Evolutionary conservation across 2,329 filamentous ascomycete species (phyloP).

Genomic region (Ophiostoma ulmi): DNA sequence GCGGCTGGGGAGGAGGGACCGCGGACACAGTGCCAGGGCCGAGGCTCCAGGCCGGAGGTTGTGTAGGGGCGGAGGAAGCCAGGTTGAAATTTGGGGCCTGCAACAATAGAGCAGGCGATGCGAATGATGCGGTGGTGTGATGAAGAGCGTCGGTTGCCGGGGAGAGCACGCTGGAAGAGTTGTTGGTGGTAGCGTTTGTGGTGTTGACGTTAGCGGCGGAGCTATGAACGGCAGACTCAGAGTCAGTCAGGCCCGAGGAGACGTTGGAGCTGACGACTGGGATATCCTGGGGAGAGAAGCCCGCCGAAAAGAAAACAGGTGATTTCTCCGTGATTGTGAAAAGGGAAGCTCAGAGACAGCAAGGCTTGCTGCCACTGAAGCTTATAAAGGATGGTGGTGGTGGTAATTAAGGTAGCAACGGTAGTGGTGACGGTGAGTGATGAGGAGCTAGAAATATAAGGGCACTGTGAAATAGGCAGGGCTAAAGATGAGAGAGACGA

Average conservation of each 20-base stretch:
- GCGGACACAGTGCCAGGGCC: conserved; percentile 23
- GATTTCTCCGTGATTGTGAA: conserved; percentile 25
- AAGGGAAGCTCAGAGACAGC: conserved; percentile 22
- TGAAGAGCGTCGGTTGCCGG: conserved; percentile 13
- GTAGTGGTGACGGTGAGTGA: no score
- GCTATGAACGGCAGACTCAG: conserved; percentile 5
- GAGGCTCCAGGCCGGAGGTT: conserved; percentile 28
- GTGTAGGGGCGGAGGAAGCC: conserved; percentile 27
- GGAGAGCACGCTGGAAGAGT: conserved; percentile 18
- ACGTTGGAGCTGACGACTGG: conserved; percentile 18
- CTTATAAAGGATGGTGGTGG: conserved; percentile 12
- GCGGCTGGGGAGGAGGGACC: conserved; percentile 21
- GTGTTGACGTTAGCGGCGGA: background rate
- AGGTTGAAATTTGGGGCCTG: conserved; percentile 27
- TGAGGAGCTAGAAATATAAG: background rate
- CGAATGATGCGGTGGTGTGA: conserved; percentile 1
- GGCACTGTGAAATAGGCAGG: background rate
- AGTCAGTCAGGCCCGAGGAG: conserved; percentile 12
- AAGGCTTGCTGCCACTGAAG: conserved; percentile 25
- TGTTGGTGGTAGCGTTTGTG: background rate
- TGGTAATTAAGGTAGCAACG: background rate
- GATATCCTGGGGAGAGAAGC: conserved; percentile 18
- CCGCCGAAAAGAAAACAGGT: conserved; percentile 24
- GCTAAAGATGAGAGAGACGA: background rate
- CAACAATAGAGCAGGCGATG: conserved; percentile 17